phyloP scores from a whole-genome alignment of 306 rosid genomes.

The Castanea mollissima region DNA sequence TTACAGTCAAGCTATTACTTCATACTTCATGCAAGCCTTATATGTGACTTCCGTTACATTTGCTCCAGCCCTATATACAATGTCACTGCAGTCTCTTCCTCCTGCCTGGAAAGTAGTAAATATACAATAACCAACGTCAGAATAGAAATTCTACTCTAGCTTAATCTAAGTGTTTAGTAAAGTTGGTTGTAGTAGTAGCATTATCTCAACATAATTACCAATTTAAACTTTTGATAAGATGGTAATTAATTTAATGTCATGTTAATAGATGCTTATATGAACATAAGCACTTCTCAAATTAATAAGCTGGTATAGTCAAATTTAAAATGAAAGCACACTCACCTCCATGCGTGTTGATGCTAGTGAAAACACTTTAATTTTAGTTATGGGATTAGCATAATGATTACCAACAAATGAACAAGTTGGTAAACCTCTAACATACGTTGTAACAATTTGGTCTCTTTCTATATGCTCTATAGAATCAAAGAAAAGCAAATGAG shows the following conservation, averaged over 20 bases:
- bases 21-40: slow-evolving; percentile 37
- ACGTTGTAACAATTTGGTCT: slow-evolving; percentile 17
- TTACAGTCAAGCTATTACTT: slow-evolving; percentile 26
- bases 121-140: neutral
- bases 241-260: too few species aligned
- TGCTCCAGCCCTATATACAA: neutral
- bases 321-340: neutral
- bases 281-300: too few species aligned
- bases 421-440: slow-evolving; percentile 20
- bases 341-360: slow-evolving; percentile 28
- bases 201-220: too few species aligned
- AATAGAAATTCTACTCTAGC: neutral
- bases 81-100: slow-evolving; percentile 48
- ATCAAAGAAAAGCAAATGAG: slow-evolving; percentile 39
- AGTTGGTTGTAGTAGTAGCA: too few species aligned
- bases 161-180: too few species aligned
- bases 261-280: too few species aligned
- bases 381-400: slow-evolving; percentile 38
- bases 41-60: slow-evolving; percentile 35
- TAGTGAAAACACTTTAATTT: slow-evolving; percentile 35
- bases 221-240: too few species aligned
- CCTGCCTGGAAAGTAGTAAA: slow-evolving; percentile 15
- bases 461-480: slow-evolving; percentile 7
- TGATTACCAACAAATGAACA: slow-evolving; percentile 37
- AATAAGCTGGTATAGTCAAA: too few species aligned